Evolutionary conservation across 495 filamentous ascomycete species (phyloP).

Genomic region (Staphylotrichum longicolle): DNA sequence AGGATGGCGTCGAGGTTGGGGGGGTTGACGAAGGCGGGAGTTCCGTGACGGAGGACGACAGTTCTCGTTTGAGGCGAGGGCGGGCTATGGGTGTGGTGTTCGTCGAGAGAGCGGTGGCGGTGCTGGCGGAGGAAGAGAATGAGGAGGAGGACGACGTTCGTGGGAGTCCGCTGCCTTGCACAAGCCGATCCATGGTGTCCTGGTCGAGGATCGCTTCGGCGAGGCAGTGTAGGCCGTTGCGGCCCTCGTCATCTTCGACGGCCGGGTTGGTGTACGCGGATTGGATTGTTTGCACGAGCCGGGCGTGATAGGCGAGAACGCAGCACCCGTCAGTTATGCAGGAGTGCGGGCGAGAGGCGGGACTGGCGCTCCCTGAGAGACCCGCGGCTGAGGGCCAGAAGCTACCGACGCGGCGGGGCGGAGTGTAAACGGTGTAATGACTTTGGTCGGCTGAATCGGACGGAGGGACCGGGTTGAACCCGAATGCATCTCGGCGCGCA

Average conservation of each 20-base stretch:
- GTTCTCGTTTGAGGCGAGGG: slow-evolving; percentile 24
- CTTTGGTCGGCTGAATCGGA: background rate
- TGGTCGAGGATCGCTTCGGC: slow-evolving; percentile 43
- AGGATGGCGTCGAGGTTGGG: background rate
- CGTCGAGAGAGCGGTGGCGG: background rate
- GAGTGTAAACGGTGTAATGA: slow-evolving; percentile 22
- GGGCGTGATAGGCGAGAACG: slow-evolving; percentile 32
- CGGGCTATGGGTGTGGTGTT: background rate
- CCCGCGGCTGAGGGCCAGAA: slow-evolving; percentile 8
- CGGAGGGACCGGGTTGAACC: slow-evolving; percentile 23
- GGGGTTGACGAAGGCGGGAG: too few relatives aligned
- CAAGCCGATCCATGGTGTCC: slow-evolving; percentile 28
- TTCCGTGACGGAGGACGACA: background rate
- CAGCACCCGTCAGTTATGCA: slow-evolving; percentile 12
- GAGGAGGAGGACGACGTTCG: background rate
- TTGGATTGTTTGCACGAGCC: slow-evolving; percentile 40
- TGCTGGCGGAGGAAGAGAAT: background rate
- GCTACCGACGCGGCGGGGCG: slow-evolving; percentile 19
- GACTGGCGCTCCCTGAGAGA: background rate
- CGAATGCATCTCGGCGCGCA: slow-evolving; percentile 41
- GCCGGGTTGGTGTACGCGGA: slow-evolving; percentile 31
- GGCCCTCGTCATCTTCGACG: slow-evolving; percentile 42
- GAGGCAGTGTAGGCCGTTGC: slow-evolving; percentile 51
- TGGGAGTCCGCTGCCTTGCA: slow-evolving; percentile 1
- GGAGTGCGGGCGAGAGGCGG: slow-evolving; percentile 4